These are phyloP conservation scores for Halophytophthora polymorphica DNA, from an alignment of 352 stramenopile genomes.

Conservation along the genomic window DNA sequence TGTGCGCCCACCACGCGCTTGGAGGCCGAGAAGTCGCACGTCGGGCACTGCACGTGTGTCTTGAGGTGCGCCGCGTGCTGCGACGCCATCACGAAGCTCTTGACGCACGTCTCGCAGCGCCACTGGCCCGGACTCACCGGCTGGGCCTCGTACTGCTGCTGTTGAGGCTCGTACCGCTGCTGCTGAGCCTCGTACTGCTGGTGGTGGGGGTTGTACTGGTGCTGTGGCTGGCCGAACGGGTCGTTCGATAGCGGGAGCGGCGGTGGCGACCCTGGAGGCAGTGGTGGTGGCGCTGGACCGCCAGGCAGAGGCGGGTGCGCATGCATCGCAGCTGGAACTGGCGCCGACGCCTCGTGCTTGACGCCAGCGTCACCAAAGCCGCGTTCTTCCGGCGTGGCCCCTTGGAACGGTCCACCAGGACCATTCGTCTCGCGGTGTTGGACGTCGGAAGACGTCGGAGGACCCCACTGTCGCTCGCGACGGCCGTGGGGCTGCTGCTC, in stretches of 20 bases:
- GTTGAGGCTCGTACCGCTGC: constrained; percentile 8
- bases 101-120: constrained; percentile 68
- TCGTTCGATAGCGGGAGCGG: constrained; percentile 20
- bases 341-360: no score
- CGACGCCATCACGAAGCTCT: constrained; percentile 65
- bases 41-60: constrained; percentile 64
- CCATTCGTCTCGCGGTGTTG: constrained; percentile 19
- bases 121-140: constrained; percentile 23
- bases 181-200: neutral
- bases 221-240: constrained; percentile 7
- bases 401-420: constrained; percentile 6
- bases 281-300: constrained; percentile 19
- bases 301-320: constrained; percentile 12
- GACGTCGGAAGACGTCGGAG: constrained; percentile 6
- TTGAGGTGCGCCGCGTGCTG: constrained; percentile 70
- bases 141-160: no score
- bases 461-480: constrained; percentile 10
- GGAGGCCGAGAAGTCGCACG: constrained; percentile 68
- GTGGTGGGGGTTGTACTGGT: constrained; percentile 6
- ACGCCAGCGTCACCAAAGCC: constrained; percentile 3
- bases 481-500: neutral
- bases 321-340: constrained; percentile 4
- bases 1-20: constrained; percentile 77
- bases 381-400: neutral
- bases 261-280: constrained; percentile 14